Evolutionary conservation across 768 basidiomycete genomes (phyloP).

Genomic region (Dacryopinax spathularia): DNA sequence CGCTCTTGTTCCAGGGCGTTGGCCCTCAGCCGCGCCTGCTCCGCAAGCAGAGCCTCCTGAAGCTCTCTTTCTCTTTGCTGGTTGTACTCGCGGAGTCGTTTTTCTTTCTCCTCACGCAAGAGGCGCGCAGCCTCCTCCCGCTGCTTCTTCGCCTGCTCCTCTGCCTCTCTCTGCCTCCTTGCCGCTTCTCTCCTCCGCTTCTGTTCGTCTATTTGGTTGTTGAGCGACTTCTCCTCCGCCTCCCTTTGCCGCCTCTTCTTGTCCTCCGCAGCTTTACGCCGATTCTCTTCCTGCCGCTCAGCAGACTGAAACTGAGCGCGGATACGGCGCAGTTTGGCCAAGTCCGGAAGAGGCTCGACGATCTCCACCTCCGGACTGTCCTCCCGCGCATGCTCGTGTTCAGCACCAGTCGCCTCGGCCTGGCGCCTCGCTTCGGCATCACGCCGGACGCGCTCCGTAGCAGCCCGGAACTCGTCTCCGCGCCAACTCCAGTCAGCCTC

Average conservation of each 20-base stretch:
- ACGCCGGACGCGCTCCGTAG: not conserved
- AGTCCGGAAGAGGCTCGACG: not conserved
- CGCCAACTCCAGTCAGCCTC: not conserved
- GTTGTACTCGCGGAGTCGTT: too few species aligned
- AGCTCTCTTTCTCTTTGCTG: too few species aligned
- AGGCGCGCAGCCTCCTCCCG: not conserved
- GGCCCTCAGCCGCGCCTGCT: too few species aligned
- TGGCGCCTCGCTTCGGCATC: not conserved
- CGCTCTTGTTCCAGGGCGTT: too few species aligned
- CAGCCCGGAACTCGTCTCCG: not conserved
- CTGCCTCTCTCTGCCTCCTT: not conserved
- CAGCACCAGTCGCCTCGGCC: not conserved
- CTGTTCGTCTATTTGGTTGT: not conserved
- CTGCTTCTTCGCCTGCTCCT: not conserved
- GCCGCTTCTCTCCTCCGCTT: not conserved
- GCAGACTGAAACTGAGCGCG: not conserved
- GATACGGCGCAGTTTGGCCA: not conserved
- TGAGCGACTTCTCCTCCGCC: not conserved
- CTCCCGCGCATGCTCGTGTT: not conserved
- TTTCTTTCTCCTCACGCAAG: not conserved
- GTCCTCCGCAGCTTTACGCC: not conserved
- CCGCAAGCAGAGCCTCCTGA: too few species aligned
- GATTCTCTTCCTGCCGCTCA: not conserved
- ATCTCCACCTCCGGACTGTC: not conserved
- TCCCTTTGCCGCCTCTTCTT: not conserved